Evolutionary conservation across 441 rosid genomes (phyloP), one percentile per base, ranked within the genome.

Genomic region (Rhodomyrtus psidioides): DNA sequence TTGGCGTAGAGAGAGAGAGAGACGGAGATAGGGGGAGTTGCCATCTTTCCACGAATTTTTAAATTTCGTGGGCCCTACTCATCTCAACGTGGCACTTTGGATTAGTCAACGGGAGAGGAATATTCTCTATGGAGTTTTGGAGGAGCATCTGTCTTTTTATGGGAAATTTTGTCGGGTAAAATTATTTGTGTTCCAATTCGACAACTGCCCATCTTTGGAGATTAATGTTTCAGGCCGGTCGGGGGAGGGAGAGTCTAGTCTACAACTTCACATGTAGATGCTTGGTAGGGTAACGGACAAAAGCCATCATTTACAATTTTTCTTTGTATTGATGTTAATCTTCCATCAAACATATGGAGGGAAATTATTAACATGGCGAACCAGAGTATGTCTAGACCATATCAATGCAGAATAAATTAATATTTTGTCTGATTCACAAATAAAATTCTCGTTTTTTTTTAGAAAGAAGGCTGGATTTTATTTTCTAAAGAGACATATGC

Each of bases 361-460:
- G 8, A 70, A 70, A 39, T 19, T 7, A 12, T 21, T 70, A 39
- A 39, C 49, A 34, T 1, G 76, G 8, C 13, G 1, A 17, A 17
- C 44, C 44, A 8, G 7, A 9, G 6, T 1, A 34, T 65, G 75
- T 65, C 26, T 5, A 19, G 46, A 65, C 14, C 26, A 34, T 34
- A 39, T 34, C 46, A 19, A 34, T 19, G 26, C 15, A 0, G 2
- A 70, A 1, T 19, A 23, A 70, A 4, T 21, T 39, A 39, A 70
- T 4, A 39, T 12, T 70, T 39, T 2, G 0, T 4, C 8, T 10
- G 9, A 17, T 62, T 46, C 3, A 10, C 49, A 7, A 46, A 46
- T 7, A 1, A 46, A 65, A 34, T 16, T 0, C 19, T 6, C 6
- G 0, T 19, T 10, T 2, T 65, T 0, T 21, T 2, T n/a, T n/a